Percentiles rank a stretch among this genome's conserved stretches.
Evolutionary conservation across 306 rosid genomes (phyloP).

Genomic region (Inga leiocalycina): DNA sequence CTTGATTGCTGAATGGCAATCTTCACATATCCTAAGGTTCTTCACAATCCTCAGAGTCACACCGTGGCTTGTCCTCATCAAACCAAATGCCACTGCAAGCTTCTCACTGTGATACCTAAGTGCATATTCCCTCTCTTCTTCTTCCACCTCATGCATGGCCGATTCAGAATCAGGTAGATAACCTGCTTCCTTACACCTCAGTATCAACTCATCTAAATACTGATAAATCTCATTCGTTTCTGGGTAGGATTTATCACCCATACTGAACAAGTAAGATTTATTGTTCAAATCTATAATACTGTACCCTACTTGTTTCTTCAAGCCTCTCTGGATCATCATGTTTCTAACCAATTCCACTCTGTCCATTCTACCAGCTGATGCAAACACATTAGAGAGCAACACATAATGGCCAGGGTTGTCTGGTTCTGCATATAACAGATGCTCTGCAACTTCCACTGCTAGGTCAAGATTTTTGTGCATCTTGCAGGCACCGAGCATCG

Average conservation of each 20-base stretch:
- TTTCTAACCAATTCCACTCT: slow-evolving; percentile 71
- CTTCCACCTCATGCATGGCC: slow-evolving; percentile 90
- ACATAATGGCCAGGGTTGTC: slow-evolving; percentile 93
- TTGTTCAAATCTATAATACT: slow-evolving; percentile 69
- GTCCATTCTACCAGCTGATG: slow-evolving; percentile 78
- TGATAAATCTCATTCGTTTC: slow-evolving; percentile 56
- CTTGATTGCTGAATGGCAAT: slow-evolving; percentile 85
- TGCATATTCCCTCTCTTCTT: slow-evolving; percentile 90
- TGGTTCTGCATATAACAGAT: slow-evolving; percentile 72
- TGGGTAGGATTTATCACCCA: slow-evolving; percentile 76
- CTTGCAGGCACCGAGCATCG: slow-evolving; percentile 73
- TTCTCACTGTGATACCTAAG: slow-evolving; percentile 93
- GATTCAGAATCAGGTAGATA: slow-evolving; percentile 55
- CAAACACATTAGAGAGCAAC: slow-evolving; percentile 82
- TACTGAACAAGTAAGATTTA: slow-evolving; percentile 60
- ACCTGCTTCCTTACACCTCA: slow-evolving; percentile 74
- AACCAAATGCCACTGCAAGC: slow-evolving; percentile 87
- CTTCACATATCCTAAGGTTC: slow-evolving; percentile 94
- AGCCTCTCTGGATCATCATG: slow-evolving; percentile 63
- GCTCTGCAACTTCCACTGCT: slow-evolving; percentile 75
- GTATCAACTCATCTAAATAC: slow-evolving; percentile 67
- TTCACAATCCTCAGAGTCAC: slow-evolving; percentile 66
- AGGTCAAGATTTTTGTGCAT: slow-evolving; percentile 63
- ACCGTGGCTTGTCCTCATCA: slow-evolving; percentile 63
- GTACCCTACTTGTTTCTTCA: slow-evolving; percentile 81